phyloP scores from a whole-genome alignment of 2,329 filamentous ascomycete species.

The Thelonectria olida region DNA sequence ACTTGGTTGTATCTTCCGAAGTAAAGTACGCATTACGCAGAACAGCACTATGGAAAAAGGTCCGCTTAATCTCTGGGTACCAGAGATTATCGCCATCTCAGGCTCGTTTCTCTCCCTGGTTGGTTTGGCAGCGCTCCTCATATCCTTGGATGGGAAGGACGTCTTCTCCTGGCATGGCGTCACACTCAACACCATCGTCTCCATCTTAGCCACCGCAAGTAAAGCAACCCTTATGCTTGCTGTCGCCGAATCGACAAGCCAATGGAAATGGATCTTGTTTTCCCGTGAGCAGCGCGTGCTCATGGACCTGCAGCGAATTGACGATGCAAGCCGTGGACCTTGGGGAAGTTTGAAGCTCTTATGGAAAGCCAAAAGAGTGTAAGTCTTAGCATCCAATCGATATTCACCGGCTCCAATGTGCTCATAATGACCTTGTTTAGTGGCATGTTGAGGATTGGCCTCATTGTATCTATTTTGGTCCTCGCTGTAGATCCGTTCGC shows the following conservation, averaged over 20 bases:
- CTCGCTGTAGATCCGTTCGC: conserved; percentile 20
- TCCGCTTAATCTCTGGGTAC: background rate
- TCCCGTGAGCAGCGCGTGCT: conserved; percentile 4
- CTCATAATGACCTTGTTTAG: background rate
- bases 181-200: conserved; percentile 31
- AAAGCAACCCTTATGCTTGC: conserved; percentile 22
- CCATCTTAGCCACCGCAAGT: conserved; percentile 21
- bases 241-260: conserved; percentile 25
- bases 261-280: conserved; percentile 36
- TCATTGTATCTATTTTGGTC: conserved; percentile 23
- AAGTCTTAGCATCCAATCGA: background rate
- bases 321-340: conserved; percentile 26
- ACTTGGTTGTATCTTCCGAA: background rate
- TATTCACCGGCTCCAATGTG: background rate
- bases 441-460: background rate
- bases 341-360: conserved; percentile 21
- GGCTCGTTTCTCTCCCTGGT: background rate
- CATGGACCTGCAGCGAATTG: conserved; percentile 32
- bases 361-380: conserved; percentile 8
- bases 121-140: background rate
- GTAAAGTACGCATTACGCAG: background rate
- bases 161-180: conserved; percentile 25
- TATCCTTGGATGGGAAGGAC: conserved; percentile 12
- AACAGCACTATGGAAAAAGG: background rate
- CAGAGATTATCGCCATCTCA: background rate